A percentile compares a stretch with the other conserved stretches of the same genome.
These are phyloP conservation scores for Scutellaria galericulata DNA, from an alignment of 257 asterid species.

Conservation along the genomic window DNA sequence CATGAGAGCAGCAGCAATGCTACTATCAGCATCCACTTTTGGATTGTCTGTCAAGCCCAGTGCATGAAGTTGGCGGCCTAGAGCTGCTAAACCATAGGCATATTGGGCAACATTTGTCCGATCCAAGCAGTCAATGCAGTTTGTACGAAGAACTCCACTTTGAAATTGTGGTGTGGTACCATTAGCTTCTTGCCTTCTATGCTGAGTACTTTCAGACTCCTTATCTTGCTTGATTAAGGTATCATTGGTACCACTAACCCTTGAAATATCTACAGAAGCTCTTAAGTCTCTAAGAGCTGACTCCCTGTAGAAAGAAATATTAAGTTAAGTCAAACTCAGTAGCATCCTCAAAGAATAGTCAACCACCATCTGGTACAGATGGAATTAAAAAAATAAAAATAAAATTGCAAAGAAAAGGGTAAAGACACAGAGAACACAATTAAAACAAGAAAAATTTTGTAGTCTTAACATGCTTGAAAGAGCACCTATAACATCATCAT, in stretches of 20 bases:
- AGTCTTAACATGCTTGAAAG: constrained; percentile 4
- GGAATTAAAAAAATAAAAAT: neutral
- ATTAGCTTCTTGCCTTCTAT: constrained; percentile 44
- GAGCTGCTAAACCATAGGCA: constrained; percentile 96
- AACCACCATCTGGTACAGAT: neutral
- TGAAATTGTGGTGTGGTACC: constrained; percentile 62
- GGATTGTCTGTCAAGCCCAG: constrained; percentile 86
- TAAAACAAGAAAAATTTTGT: neutral
- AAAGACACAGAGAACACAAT: neutral
- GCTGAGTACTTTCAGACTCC: constrained; percentile 59
- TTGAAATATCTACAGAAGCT: constrained; percentile 71
- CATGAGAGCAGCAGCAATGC: constrained; percentile 98
- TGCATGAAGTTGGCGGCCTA: constrained; percentile 94
- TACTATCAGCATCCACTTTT: constrained; percentile 92
- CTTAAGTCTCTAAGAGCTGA: constrained; percentile 78
- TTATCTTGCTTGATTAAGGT: constrained; percentile 61
- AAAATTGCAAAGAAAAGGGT: neutral
- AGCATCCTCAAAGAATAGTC: neutral
- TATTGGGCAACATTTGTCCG: constrained; percentile 98
- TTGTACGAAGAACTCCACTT: constrained; percentile 98
- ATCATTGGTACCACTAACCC: constrained; percentile 58
- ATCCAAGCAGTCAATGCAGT: constrained; percentile 98
- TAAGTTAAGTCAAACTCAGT: constrained; percentile 20
- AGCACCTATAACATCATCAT: neutral
- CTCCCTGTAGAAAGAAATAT: constrained; percentile 59